Evolutionary conservation across 805 yeast species (phyloP).

Genomic region (Lachancea fermentati): DNA sequence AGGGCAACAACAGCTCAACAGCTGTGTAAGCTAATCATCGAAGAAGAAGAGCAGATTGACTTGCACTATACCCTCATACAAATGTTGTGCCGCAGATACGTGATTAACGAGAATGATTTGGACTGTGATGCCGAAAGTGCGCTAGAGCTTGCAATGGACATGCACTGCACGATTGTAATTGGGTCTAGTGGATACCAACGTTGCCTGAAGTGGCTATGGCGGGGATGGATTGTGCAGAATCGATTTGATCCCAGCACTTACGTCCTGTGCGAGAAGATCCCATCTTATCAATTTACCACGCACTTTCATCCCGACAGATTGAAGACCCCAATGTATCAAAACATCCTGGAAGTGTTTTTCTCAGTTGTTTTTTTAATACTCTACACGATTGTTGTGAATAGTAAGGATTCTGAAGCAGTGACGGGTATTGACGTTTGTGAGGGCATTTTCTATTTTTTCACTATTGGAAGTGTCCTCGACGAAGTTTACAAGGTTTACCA

Average conservation of each 20-base stretch:
- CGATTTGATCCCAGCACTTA: constrained; percentile 64
- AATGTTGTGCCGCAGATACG: constrained; percentile 71
- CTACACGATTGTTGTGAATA: constrained; percentile 59
- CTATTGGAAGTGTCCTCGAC: constrained; percentile 60
- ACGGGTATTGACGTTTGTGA: constrained; percentile 45
- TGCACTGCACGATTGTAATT: constrained; percentile 72
- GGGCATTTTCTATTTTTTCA: constrained; percentile 53
- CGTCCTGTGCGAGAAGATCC: constrained; percentile 54
- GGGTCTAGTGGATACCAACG: constrained; percentile 80
- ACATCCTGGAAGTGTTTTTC: constrained; percentile 60
- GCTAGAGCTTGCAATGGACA: constrained; percentile 78
- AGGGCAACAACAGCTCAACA: constrained; percentile 69
- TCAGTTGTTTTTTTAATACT: constrained; percentile 57
- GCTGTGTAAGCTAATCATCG: constrained; percentile 66
- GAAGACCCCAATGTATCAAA: constrained; percentile 81
- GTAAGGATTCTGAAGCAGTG: constrained; percentile 37
- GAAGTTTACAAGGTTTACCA: constrained; percentile 69
- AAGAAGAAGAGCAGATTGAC: constrained; percentile 48
- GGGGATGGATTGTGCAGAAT: constrained; percentile 86
- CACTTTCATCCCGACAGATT: constrained; percentile 82
- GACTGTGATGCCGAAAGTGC: constrained; percentile 68
- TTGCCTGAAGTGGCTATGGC: constrained; percentile 86
- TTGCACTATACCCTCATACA: constrained; percentile 50
- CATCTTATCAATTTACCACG: constrained; percentile 45
- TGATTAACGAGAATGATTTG: constrained; percentile 54